Evolutionary conservation across 83 land plant genomes (phyloP), one percentile per base, ranked within the genome.

Genomic region (Diphasiastrum complanatum): DNA sequence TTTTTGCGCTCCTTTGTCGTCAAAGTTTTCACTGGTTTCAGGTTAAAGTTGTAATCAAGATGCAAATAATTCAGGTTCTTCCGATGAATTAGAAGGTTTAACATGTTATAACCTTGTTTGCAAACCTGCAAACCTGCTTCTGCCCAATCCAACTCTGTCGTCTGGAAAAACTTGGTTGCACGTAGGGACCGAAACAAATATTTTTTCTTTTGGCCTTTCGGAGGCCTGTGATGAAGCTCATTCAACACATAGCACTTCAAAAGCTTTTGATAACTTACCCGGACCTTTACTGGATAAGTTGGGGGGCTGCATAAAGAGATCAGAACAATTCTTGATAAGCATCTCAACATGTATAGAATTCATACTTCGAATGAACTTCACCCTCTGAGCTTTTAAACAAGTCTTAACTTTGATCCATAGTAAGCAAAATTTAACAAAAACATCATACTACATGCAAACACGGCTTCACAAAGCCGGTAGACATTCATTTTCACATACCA

Each of bases 101-200:
- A 72, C 98, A 93, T 93, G 74, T 93, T 93, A 79, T 93, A 93
- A 8, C 98, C 98, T 47, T 93, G 98, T 68, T 79, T 88, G 50
- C 98, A 93, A 63, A 93, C 98, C 74, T 93, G 98, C 22, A 93
- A 79, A 12, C 98, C 98, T 22, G 96, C 98, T 63, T 93, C 98
- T 34, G 83, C 98, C 98, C 96, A 93, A 73, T 93, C 98, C 38
- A 93, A 78, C 54, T 93, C 96, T 47, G 98, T 93, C 12, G 88
- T 85, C 73, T 93, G 98, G 60, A 93, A 93, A 65, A 93, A 93
- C 66, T 93, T 93, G 14, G 98, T 93, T n/a, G 98, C 91, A 52
- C 81, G 85, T 6, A 93, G 76, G 25, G 98, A 93, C 27, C 96
- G 75, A 63, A 93, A 93, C 62, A 93, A 58, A 63, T 93, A 92